Base-by-base conservation (phyloP, 2,329 filamentous ascomycete genomes). In the Rhexocercosporidium sp. region DNA sequence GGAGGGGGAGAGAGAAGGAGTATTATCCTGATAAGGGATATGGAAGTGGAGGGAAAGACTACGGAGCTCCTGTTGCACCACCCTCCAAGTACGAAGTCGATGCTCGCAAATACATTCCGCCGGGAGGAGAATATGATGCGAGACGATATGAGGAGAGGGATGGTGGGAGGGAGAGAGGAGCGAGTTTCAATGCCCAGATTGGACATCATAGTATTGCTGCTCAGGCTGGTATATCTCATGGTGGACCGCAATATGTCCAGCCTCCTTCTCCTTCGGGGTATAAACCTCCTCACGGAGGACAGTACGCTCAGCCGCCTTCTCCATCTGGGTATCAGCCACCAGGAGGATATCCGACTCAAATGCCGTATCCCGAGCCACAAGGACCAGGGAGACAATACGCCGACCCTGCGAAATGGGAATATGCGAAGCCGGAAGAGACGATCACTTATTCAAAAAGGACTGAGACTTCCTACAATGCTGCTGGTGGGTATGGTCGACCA, bases 391-490 rank as follows among this genome's bases (percentile, higher is more conserved):
- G 67, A 59, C 37, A 65, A 22, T 78, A 79, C 60, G 74, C 75
- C 1, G 75, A 79, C 25, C 72, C 77, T 0, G 70, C 72, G 56
- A 69, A 74, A 51, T 76, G 77, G 74, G 79, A 83, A 54, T 80
- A 83, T 62, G 78, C 78, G 44, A 77, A 77, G 57, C 70, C 78
- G 0, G 77, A 77, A 59, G 77, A 79, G 49, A 77, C 75, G 27
- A 69, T 75, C 31, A 72, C 73, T 1, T 80, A 80, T 64, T 75
- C 76, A 0, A 78, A 72, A 59, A 73, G 72, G 12, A 72, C 71
- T 34, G 70, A 71, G 53, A 70, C 56, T 11, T 62, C 72, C 3
- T 67, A 67, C 25, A 54, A 51, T 54, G 8, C 22, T 16, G 9
- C 71, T 29, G 72, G 47, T 18, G 69, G 67, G 59, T 31, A 66